phyloP scores from a whole-genome alignment of 495 filamentous ascomycete species.

The Astrothelium macrocarpum region DNA sequence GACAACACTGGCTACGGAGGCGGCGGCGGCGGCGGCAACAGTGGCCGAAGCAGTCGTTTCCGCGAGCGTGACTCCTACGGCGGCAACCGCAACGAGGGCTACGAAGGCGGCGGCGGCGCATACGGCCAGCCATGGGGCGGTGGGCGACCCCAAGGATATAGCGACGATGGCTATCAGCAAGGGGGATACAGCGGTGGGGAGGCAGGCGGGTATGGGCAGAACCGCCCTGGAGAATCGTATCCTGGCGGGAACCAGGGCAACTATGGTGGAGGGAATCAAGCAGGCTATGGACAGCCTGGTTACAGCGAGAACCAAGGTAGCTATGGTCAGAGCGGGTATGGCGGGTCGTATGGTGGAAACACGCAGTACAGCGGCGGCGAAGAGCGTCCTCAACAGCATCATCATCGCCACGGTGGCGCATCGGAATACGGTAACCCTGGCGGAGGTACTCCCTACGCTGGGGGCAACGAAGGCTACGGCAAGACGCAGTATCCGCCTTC shows the following conservation, averaged over 20 bases:
- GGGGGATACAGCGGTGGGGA: slow-evolving; percentile 4
- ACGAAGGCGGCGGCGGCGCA: slow-evolving; percentile 6
- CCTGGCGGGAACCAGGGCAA: slow-evolving; percentile 7
- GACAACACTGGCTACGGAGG: not conserved
- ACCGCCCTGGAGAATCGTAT: slow-evolving; percentile 6
- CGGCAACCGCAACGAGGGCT: slow-evolving; percentile 8
- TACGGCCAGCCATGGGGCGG: slow-evolving; percentile 2
- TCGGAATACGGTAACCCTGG: not conserved
- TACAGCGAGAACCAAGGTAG: not conserved
- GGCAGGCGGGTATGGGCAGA: slow-evolving; percentile 9
- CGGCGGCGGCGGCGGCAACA: slow-evolving; percentile 2
- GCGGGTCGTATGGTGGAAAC: not conserved
- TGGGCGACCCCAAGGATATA: slow-evolving; percentile 1
- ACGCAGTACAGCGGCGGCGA: not conserved
- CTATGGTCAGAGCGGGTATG: not conserved
- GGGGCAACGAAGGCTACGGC: slow-evolving; percentile 16
- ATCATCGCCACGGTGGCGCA: not conserved
- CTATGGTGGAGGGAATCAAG: not conserved
- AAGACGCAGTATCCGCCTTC: slow-evolving; percentile 8
- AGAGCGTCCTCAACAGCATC: not conserved
- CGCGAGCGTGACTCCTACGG: slow-evolving; percentile 13
- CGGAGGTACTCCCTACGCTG: not conserved
- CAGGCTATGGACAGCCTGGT: not conserved
- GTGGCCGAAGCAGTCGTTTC: slow-evolving; percentile 9
- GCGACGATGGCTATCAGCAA: slow-evolving; percentile 7